These are phyloP conservation scores for Xylariales sp. DNA, from an alignment of 2,329 filamentous ascomycete genomes.

Conservation along the genomic window DNA sequence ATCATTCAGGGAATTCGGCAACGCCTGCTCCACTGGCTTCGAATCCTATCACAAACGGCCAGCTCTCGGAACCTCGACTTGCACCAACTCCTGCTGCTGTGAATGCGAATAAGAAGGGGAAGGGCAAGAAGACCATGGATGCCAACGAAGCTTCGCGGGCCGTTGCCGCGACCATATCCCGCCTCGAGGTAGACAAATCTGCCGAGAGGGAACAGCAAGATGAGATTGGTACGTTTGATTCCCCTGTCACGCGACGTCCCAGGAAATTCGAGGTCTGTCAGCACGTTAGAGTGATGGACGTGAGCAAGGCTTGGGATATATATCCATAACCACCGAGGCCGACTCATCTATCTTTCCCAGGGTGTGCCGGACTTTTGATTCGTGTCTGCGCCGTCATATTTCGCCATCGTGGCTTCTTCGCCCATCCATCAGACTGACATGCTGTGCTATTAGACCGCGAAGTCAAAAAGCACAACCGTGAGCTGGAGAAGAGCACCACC, in stretches of 20 bases:
- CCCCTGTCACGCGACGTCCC: constrained; percentile 1
- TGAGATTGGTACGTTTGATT: constrained; percentile 73
- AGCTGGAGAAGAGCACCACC: constrained; percentile 80
- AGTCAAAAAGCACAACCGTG: constrained; percentile 72
- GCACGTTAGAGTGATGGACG: too few relatives aligned
- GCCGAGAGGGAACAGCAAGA: constrained; percentile 93
- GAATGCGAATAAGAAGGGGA: constrained; percentile 66
- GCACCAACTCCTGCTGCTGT: constrained; percentile 42
- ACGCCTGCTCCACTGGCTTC: constrained; percentile 26
- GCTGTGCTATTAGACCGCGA: constrained; percentile 33
- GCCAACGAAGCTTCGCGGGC: constrained; percentile 88
- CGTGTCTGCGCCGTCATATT: too few relatives aligned
- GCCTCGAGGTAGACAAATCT: constrained; percentile 88
- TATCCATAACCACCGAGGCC: too few relatives aligned
- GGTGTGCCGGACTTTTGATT: too few relatives aligned
- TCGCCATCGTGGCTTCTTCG: too few relatives aligned
- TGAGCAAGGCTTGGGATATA: too few relatives aligned
- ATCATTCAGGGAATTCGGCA: constrained; percentile 27
- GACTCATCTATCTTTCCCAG: too few relatives aligned
- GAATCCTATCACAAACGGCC: constrained; percentile 27
- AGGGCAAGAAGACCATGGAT: constrained; percentile 79
- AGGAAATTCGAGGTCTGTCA: background rate
- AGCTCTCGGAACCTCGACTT: constrained; percentile 37
- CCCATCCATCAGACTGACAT: too few relatives aligned
- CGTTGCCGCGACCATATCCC: constrained; percentile 87